Conservation (phyloP, 306 rosid species). For the Adenanthera pavonina region DNA sequence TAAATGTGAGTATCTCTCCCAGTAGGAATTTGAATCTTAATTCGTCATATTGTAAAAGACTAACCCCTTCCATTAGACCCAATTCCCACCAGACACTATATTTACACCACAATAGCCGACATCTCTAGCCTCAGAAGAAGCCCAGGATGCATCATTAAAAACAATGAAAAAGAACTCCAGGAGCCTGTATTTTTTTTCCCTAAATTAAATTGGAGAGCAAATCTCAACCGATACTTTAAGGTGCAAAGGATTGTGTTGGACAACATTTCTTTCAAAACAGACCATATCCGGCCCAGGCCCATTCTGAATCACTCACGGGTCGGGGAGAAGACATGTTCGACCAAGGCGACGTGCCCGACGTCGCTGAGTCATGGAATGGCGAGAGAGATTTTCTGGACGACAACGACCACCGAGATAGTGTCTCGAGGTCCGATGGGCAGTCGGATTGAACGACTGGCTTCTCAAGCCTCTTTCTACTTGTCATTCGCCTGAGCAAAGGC, state of each 20-base stretch:
- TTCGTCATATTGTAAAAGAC: no score
- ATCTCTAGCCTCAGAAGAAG: no score
- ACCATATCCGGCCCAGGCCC: slow-evolving; percentile 96
- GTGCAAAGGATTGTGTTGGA: neutral
- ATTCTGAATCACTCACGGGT: slow-evolving; percentile 62
- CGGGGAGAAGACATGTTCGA: slow-evolving; percentile 68
- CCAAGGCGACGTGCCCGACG: slow-evolving; percentile 48
- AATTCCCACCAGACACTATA: no score
- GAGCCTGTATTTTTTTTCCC: neutral
- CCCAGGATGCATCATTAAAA: no score
- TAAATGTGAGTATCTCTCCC: no score
- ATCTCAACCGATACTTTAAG: neutral
- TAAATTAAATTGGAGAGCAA: no score
- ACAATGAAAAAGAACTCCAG: no score
- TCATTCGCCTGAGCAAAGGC: slow-evolving; percentile 56
- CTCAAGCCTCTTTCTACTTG: slow-evolving; percentile 34
- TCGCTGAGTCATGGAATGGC: slow-evolving; percentile 56
- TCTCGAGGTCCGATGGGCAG: slow-evolving; percentile 57
- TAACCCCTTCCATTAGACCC: no score
- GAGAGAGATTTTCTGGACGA: slow-evolving; percentile 64
- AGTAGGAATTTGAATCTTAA: no score
- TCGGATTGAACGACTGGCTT: slow-evolving; percentile 38
- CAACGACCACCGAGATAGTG: slow-evolving; percentile 63
- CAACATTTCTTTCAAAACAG: slow-evolving; percentile 50
- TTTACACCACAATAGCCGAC: no score